These are phyloP conservation scores for Ilex aquifolium DNA, from an alignment of 257 asterid species.

Conservation along the genomic window DNA sequence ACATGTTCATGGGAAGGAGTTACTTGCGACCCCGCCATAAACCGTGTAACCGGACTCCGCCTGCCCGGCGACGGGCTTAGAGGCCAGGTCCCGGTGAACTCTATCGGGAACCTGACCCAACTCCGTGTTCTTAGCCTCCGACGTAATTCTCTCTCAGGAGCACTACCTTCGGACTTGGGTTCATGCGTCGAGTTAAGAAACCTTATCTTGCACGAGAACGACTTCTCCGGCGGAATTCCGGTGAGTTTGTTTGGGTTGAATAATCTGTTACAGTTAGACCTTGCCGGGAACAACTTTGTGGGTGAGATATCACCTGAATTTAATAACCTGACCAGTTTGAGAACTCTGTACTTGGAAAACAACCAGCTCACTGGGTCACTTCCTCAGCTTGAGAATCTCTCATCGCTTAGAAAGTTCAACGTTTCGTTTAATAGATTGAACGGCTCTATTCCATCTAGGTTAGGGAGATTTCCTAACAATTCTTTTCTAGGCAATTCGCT, in stretches of 20 bases:
- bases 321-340: constrained; percentile 30
- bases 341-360: constrained; percentile 34
- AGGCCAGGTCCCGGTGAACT: constrained; percentile 33
- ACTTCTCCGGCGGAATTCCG: constrained; percentile 54
- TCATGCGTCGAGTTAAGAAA: constrained; percentile 33
- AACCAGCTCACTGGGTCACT: constrained; percentile 47
- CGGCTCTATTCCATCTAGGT: constrained; percentile 39
- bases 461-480: constrained; percentile 16
- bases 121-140: constrained; percentile 62
- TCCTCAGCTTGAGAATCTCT: constrained; percentile 27
- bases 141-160: constrained; percentile 40
- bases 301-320: constrained; percentile 30
- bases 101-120: constrained; percentile 40
- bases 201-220: constrained; percentile 38
- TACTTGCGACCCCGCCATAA: constrained; percentile 13
- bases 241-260: constrained; percentile 26
- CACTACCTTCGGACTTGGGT: constrained; percentile 45
- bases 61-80: constrained; percentile 47
- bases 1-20: constrained; percentile 63
- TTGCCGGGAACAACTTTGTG: constrained; percentile 35
- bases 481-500: constrained; percentile 49
- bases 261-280: constrained; percentile 32
- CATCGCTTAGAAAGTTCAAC: constrained; percentile 27
- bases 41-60: constrained; percentile 42
- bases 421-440: constrained; percentile 45